Percentiles rank a stretch among this genome's conserved stretches.
Conservation (phyloP, 2,329 filamentous ascomycete genomes). For the Claviceps citrina region DNA sequence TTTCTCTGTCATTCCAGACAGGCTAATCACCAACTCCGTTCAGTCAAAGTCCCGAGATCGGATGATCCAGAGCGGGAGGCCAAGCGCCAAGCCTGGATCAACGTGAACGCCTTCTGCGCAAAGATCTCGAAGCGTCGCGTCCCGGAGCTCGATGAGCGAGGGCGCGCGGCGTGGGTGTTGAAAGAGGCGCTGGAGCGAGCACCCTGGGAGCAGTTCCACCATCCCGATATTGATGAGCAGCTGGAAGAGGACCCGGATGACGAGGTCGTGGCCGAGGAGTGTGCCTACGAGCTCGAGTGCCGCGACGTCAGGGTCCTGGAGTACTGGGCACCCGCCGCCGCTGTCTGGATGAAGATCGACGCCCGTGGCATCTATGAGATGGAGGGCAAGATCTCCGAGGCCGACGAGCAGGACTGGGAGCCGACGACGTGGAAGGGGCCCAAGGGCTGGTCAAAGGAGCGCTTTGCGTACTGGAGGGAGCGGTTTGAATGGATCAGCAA, state of each 20-base stretch:
- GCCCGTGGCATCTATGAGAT: slow-evolving; percentile 1
- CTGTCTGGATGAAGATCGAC: neutral
- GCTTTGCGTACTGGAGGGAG: slow-evolving; percentile 1
- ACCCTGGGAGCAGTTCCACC: slow-evolving; percentile 3
- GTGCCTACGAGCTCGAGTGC: slow-evolving; percentile 4
- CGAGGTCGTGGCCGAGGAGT: neutral
- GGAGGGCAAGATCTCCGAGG: neutral
- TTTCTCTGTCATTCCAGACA: neutral
- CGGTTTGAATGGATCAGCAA: slow-evolving; percentile 2
- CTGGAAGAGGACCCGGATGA: slow-evolving; percentile 1
- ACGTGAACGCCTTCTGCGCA: slow-evolving; percentile 1
- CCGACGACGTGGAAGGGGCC: neutral
- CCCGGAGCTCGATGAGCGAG: neutral
- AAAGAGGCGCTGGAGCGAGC: slow-evolving; percentile 1
- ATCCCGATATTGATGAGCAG: slow-evolving; percentile 1
- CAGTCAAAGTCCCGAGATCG: neutral
- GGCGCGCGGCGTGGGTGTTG: neutral
- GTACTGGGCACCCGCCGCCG: slow-evolving; percentile 3
- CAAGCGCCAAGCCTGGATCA: slow-evolving; percentile 2
- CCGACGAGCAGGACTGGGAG: neutral
- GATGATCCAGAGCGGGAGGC: neutral
- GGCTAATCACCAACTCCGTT: neutral
- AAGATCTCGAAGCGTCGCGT: slow-evolving; percentile 1
- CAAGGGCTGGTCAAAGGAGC: slow-evolving; percentile 1
- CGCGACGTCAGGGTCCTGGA: slow-evolving; percentile 1